Evolutionary conservation across 2,329 filamentous ascomycete genomes (phyloP).

Genomic region (Immersiporthe knoxdaviesiana): DNA sequence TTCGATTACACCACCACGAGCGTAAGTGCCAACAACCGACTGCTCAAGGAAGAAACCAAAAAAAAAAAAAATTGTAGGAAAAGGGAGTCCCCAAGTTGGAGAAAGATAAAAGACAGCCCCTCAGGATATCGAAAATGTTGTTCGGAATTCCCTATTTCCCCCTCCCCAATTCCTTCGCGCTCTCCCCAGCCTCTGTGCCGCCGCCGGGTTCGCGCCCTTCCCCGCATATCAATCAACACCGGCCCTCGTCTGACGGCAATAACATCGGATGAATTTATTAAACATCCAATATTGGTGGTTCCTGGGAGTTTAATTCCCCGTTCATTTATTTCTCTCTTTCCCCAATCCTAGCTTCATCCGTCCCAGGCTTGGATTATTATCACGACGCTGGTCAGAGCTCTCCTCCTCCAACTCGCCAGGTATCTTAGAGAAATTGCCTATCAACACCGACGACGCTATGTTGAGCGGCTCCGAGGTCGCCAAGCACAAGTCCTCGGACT

Average conservation of each 20-base stretch:
- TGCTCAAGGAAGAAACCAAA: too few relatives aligned
- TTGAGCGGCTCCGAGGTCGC: slow-evolving; percentile 40
- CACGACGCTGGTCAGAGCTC: neutral
- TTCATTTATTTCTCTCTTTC: too few relatives aligned
- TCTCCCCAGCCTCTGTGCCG: neutral
- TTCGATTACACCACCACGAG: too few relatives aligned
- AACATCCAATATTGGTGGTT: too few relatives aligned
- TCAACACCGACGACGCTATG: slow-evolving; percentile 12
- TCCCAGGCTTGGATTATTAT: neutral
- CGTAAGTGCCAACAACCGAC: too few relatives aligned
- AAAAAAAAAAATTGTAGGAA: too few relatives aligned
- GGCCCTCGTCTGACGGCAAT: too few relatives aligned
- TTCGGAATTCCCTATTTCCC: neutral
- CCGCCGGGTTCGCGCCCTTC: neutral
- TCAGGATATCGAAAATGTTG: neutral
- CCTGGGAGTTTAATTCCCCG: too few relatives aligned
- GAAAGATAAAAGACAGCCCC: neutral
- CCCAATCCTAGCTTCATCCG: too few relatives aligned
- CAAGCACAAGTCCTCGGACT: slow-evolving; percentile 39
- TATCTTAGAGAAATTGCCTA: too few relatives aligned
- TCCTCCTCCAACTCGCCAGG: too few relatives aligned
- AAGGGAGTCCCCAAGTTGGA: neutral
- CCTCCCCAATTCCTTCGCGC: neutral
- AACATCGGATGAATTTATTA: too few relatives aligned
- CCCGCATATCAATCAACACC: neutral